Evolutionary conservation across 1,284 basidiomycete species (phyloP).

Genomic region (Ustilago esculenta): DNA sequence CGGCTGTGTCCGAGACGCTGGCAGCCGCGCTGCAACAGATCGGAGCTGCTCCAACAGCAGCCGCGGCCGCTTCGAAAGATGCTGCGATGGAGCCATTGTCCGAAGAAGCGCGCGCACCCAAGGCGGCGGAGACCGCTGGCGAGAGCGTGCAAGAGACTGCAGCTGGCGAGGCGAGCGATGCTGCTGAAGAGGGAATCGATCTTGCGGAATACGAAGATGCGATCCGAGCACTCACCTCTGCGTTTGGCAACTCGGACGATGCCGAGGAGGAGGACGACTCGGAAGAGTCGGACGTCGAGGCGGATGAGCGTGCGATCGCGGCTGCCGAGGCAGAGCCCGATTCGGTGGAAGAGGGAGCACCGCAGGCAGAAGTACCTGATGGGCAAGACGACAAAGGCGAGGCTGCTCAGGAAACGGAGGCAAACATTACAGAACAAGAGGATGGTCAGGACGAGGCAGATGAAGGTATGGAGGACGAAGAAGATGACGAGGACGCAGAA

Average conservation of each 20-base stretch:
- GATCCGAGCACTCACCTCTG: conserved; percentile 54
- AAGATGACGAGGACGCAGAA: conserved; percentile 2
- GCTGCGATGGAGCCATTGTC: neutral
- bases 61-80: conserved; percentile 1
- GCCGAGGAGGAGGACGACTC: conserved; percentile 40
- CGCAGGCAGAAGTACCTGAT: too few species aligned
- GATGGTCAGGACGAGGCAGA: conserved; percentile 8
- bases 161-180: conserved; percentile 9
- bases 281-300: conserved; percentile 48
- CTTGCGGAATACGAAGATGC: conserved; percentile 57
- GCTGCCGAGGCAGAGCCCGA: conserved; percentile 54
- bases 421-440: neutral
- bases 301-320: conserved; percentile 57
- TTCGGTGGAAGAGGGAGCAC: conserved; percentile 16
- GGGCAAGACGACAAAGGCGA: too few species aligned
- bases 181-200: conserved; percentile 49
- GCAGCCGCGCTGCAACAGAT: conserved; percentile 58
- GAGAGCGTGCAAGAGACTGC: neutral
- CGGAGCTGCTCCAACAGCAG: conserved; percentile 16
- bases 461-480: conserved; percentile 22
- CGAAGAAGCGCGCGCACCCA: conserved; percentile 5
- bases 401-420: neutral
- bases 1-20: conserved; percentile 56
- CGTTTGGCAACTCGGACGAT: conserved; percentile 27
- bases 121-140: conserved; percentile 4